A percentile compares a stretch with the other conserved stretches of the same genome.
Conservation (phyloP, 495 filamentous ascomycete species). For the Penicillium arizonense region DNA sequence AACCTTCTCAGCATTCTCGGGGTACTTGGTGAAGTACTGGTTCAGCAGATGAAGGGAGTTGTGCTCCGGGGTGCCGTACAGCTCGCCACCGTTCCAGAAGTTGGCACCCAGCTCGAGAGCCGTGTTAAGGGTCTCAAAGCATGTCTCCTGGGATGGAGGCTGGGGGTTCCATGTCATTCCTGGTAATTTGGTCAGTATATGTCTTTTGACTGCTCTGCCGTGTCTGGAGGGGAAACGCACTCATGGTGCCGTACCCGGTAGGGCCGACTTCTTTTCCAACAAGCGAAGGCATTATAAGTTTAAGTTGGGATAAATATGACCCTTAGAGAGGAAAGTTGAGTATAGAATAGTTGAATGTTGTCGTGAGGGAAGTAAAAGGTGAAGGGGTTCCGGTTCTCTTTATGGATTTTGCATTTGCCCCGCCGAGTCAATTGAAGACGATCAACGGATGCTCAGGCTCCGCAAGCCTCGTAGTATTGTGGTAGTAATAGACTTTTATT, state of each 20-base stretch:
- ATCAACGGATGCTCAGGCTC: neutral
- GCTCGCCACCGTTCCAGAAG: constrained; percentile 80
- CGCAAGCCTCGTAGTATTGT: neutral
- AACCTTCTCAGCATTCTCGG: constrained; percentile 58
- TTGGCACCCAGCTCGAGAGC: constrained; percentile 64
- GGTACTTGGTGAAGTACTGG: constrained; percentile 59
- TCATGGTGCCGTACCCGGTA: constrained; percentile 50
- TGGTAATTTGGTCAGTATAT: constrained; percentile 20
- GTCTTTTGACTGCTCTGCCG: neutral
- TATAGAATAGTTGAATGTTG: neutral
- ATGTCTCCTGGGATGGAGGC: constrained; percentile 56
- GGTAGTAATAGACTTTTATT: too few species aligned
- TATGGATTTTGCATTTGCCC: neutral
- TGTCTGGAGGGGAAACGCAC: constrained; percentile 17
- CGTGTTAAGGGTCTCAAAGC: constrained; percentile 66
- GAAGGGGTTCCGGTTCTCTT: neutral
- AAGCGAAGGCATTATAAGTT: constrained; percentile 36
- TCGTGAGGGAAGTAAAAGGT: neutral
- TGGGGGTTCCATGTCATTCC: constrained; percentile 72
- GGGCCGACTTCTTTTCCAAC: constrained; percentile 43
- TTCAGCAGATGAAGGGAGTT: constrained; percentile 62
- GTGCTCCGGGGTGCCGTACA: constrained; percentile 71
- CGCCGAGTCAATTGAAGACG: neutral
- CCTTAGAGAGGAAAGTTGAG: neutral
- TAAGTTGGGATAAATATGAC: neutral